Conservation (phyloP, 192 early-diverging fungal genomes). For the Dissophora globulifera region DNA sequence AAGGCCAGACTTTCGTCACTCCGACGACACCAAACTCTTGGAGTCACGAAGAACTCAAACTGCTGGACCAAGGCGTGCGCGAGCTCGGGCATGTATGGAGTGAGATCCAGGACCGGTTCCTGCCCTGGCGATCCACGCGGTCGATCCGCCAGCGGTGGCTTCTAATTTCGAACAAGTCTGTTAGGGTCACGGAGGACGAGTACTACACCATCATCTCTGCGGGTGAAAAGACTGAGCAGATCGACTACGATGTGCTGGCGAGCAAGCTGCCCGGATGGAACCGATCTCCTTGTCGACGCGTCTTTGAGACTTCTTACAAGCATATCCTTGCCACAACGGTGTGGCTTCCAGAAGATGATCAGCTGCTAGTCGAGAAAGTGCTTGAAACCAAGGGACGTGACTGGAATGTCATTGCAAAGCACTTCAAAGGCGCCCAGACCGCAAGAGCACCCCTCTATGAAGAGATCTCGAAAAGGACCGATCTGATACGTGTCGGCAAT, state of each 20-base stretch:
- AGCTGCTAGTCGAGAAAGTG: constrained; percentile 8
- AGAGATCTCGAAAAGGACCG: neutral
- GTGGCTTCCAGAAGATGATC: constrained; percentile 31
- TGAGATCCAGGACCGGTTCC: constrained; percentile 16
- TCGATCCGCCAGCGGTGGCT: constrained; percentile 37
- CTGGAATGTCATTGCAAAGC: constrained; percentile 29
- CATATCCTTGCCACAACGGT: constrained; percentile 14
- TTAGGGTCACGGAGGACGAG: constrained; percentile 20
- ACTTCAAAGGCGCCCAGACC: constrained; percentile 31
- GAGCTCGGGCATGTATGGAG: constrained; percentile 15
- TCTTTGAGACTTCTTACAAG: constrained; percentile 40
- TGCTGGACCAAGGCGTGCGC: constrained; percentile 38
- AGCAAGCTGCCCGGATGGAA: constrained; percentile 38
- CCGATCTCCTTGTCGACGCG: constrained; percentile 15
- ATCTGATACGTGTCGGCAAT: neutral
- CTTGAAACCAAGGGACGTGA: constrained; percentile 16
- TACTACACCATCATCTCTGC: constrained; percentile 37
- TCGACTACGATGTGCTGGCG: constrained; percentile 16
- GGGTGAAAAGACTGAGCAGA: neutral
- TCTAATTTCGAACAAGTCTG: constrained; percentile 29
- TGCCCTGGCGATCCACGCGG: constrained; percentile 22
- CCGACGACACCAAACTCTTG: constrained; percentile 6
- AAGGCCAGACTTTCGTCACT: neutral
- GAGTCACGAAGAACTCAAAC: constrained; percentile 30
- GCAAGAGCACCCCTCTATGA: constrained; percentile 24